Evolutionary conservation across 352 stramenopile genomes (phyloP), one percentile per base, ranked within the genome.

Genomic region (Pilasporangium apinafurcum): DNA sequence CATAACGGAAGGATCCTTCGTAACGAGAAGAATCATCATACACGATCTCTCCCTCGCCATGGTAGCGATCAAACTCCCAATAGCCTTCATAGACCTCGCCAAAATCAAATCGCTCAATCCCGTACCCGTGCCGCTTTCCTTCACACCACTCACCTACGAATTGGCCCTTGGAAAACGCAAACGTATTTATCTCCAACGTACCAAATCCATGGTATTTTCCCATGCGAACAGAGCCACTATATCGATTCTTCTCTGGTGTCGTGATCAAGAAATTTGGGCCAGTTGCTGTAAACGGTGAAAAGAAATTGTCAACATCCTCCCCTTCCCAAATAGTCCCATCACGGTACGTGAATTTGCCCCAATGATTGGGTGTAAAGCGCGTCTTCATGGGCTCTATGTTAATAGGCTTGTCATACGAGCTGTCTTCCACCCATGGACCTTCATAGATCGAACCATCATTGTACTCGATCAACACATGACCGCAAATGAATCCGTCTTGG

Each of bases 111-210:
- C 71, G 65, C 40, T 92, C 80, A 34, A 92, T 86, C 21, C 80
- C 80, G 53, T 90, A 92, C 12, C 80, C 80, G 22, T 90, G 69
- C 1, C 80, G 72, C 28, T 86, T 62, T 9, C 86, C 83, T 22
- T 87, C 73, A 24, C 65, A 73, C 81, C 83, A 96, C 48, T 92
- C 76, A 7, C 86, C 86, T 2, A 87, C 65, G 43, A 88, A 92
- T 35, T 92, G 74, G 8, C 80, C 80, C 17, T 61, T 66, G n/a
- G 70, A 53, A 27, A 83, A 79, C 6, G 57, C 51, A 45, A 69
- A 64, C n/a, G n/a, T n/a, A n/a, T 68, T 41, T 41, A 92, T 76
- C 8, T 74, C 49, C n/a, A 88, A 50, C 17, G 62, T 83, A 1
- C 80, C 80, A 22, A 88, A 78, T 8, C 80, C 80, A 33, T 92